Base-by-base conservation (phyloP, 495 filamentous ascomycete genomes). In the Xylaria acuta region DNA sequence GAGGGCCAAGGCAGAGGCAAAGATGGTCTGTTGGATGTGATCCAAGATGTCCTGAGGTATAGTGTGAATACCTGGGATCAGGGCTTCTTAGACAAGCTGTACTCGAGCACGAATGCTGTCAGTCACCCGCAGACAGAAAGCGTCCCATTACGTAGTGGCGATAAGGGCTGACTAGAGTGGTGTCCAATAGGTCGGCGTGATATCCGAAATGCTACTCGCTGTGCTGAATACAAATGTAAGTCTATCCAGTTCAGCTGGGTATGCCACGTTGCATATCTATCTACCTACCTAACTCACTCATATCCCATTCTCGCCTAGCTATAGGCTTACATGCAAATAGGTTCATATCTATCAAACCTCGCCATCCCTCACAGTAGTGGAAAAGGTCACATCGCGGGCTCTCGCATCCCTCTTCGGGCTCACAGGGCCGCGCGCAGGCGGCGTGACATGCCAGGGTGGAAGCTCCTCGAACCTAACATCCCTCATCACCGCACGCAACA, bases 31-130 rank as follows among this genome's bases (percentile, higher is more conserved):
- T 80, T 95, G 27, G 79, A 88, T 30, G 82, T 88, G 3, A 84
- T 95, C 36, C 82, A 88, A 72, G 86, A 89, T 74, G 84, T 97
- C 41, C 84, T 97, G 65, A 85, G 87, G 65, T 93, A 96, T 83
- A 92, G 90, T 62, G 95, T 97, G 75, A 98, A 98, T 81, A 98
- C 95, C 41, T 98, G 95, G 95, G 92, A 95, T 80, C 93, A 95
- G 77, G 96, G 95, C 9, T 97, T 99, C 82, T 81, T 98, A 79
- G 93, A 97, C 81, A 97, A 97, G 84, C 84, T 97, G 41, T 98
- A 97, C 80, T 91, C 91, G 27, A 91, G 89, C 64, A 96, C 93
- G 34, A 94, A 96, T 81, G 90, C 94, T 20, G 92, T 91, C 74
- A 47, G 87, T 41, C 27, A 20, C 51, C 18, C 8, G 18, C 34